Conservation (phyloP, 1,284 basidiomycete species). For the Ceraceosorus guamensis region DNA sequence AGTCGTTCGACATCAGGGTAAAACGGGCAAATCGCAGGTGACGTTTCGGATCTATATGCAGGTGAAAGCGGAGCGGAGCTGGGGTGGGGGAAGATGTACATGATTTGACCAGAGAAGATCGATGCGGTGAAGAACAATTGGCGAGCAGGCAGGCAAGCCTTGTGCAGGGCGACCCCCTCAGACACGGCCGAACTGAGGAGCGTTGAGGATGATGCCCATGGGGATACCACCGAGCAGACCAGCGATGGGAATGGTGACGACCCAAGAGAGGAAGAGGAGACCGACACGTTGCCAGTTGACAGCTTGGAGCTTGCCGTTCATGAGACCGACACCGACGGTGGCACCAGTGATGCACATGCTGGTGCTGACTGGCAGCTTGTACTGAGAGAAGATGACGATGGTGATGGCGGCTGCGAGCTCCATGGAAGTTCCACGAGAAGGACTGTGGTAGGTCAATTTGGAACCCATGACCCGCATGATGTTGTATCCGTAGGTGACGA, state of each 20-base stretch:
- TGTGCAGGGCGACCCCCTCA: too few species aligned
- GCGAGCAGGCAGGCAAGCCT: too few species aligned
- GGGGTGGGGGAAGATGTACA: too few species aligned
- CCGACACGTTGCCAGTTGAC: constrained; percentile 48
- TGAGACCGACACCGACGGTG: constrained; percentile 52
- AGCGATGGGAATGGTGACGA: constrained; percentile 14
- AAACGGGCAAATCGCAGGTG: too few species aligned
- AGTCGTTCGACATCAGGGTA: too few species aligned
- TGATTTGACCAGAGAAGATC: too few species aligned
- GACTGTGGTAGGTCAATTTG: constrained; percentile 52
- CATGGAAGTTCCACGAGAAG: constrained; percentile 54
- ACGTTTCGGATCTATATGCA: too few species aligned
- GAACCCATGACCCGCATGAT: constrained; percentile 51
- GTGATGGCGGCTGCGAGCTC: constrained; percentile 53
- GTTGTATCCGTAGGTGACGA: constrained; percentile 51
- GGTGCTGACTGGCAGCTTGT: constrained; percentile 49
- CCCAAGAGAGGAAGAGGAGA: constrained; percentile 11
- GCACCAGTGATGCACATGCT: constrained; percentile 53
- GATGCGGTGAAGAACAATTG: too few species aligned
- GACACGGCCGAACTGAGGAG: constrained; percentile 7
- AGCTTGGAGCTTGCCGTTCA: constrained; percentile 49
- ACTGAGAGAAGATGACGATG: constrained; percentile 45
- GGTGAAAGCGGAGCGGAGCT: too few species aligned
- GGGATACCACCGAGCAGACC: constrained; percentile 12
- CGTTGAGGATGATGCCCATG: constrained; percentile 13